Percentiles rank a stretch among this genome's conserved stretches.
phyloP scores from a whole-genome alignment of 2,329 filamentous ascomycete species.

The Zymoseptoria brevis region DNA sequence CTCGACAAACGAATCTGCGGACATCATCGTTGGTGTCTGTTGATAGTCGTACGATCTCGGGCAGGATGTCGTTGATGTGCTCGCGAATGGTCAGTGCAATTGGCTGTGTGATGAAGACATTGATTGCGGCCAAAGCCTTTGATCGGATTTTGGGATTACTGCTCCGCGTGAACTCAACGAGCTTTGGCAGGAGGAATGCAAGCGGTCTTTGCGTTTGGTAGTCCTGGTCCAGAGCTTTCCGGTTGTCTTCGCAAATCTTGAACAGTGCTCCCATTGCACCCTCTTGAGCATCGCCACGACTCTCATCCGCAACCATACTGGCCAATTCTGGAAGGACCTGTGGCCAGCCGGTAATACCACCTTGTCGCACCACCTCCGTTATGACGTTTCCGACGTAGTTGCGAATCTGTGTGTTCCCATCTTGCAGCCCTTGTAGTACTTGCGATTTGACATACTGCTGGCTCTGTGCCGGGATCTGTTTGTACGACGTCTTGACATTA shows the following conservation, averaged over 20 bases:
- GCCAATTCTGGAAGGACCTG: constrained; percentile 79
- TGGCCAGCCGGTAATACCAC: constrained; percentile 84
- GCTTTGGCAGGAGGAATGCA: constrained; percentile 79
- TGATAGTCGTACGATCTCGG: constrained; percentile 74
- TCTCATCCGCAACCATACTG: constrained; percentile 64
- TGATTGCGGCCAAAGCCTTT: constrained; percentile 74
- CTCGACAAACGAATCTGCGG: constrained; percentile 82
- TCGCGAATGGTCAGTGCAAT: constrained; percentile 62
- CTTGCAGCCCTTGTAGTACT: constrained; percentile 70
- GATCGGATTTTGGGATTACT: constrained; percentile 68
- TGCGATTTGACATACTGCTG: constrained; percentile 71
- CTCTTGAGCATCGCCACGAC: constrained; percentile 69
- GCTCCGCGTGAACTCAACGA: constrained; percentile 78
- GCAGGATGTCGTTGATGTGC: constrained; percentile 71
- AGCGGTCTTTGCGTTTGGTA: constrained; percentile 83
- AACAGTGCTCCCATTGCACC: constrained; percentile 86
- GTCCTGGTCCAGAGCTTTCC: constrained; percentile 74
- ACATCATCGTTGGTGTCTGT: constrained; percentile 73
- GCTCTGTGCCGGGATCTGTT: constrained; percentile 64
- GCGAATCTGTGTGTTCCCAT: constrained; percentile 73
- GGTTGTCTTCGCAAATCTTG: constrained; percentile 97
- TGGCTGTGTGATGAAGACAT: constrained; percentile 82
- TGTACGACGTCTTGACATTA: constrained; percentile 69
- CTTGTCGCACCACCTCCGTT: constrained; percentile 78
- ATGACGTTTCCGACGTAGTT: constrained; percentile 88